Base-by-base conservation (phyloP, 2,329 filamentous ascomycete genomes). In the Lachnellula occidentalis region DNA sequence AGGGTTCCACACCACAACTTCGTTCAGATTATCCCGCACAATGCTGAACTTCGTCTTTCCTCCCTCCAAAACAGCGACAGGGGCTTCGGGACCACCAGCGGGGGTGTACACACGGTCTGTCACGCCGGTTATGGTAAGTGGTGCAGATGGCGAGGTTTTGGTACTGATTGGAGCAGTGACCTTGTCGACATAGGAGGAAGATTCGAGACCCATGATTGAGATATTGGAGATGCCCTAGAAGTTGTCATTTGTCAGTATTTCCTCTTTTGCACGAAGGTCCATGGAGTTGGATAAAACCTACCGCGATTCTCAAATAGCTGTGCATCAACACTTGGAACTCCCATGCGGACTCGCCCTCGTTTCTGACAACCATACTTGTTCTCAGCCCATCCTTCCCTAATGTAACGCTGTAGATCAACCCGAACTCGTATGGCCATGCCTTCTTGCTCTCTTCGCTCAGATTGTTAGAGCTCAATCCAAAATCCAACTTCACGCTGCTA, bases 1-100 rank as follows among this genome's bases (percentile, higher is more conserved):
- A 1, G 94, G 94, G 73, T 99, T 99, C 94, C 94, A 99, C 31
- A 97, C 88, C 1, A 96, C 92, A 15, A 94, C 85, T 63, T 97
- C 90, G 58, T 82, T 81, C 62, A 99, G 79, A 62, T 90, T 92
- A 72, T 96, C 90, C 58, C 94, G 83, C 41, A 87, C 82, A 53
- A 97, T 78, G 56, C 85, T 83, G 74, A 88, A 91, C 49, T 80
- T 75, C 14, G 84, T 77, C 66, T 80, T 79, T 57, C 82, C 85
- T 48, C 73, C 79, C 65, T 88, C 83, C 15, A 76, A 68, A 47
- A 95, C 81, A 12, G 79, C 68, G 46, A 89, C 72, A 1, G 80
- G 74, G 45, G 78, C 72, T 43, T 74, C 76, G 39, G 86, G 83
- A 0, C 82, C 83, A 58, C 80, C 77, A 61, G 78, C 71, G 0